Base-by-base conservation (phyloP, 2,329 filamentous ascomycete species). In the Cercospora citrullina region DNA sequence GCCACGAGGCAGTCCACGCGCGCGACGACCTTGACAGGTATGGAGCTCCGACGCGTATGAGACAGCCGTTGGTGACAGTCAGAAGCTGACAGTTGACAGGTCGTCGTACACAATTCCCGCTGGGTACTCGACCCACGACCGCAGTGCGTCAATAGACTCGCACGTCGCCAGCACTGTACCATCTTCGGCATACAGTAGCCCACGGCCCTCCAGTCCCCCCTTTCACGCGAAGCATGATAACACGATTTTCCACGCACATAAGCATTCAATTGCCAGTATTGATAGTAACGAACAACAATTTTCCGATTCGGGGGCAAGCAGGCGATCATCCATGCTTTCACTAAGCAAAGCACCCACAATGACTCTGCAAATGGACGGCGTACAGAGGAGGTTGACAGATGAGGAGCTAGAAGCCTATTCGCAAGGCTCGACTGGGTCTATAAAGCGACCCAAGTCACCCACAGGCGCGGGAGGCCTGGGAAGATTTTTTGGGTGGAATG, bases 401-500 rank as follows among this genome's bases (percentile, higher is more conserved):
- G 75, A 78, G 26, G 77, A 76, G 21, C 60, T 75, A 26, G 68
- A 66, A 55, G 71, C 72, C 12, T 66, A 71, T 26, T 68, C 68
- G 26, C 71, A 72, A 36, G 67, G 71, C 21, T 67, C 68, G 48
- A 28, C 68, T 64, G 45, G 61, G 64, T 60, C 69, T 33, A 33
- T 59, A 14, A 77, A 75, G 61, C 79, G 80, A 68, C 79, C 81
- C 16, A 83, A 81, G 69, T 82, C 82, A 21, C 82, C 81, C 5
- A 79, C 75, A 12, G 83, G 81, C 8, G 77, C 74, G 18, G 83
- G 83, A 57, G 83, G 82, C 66, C 84, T 91, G 74, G 86, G 86
- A 55, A 88, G 86, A 14, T 89, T 91, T 78, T 91, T 91, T 73
- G 87, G 87, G 68, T 90, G 89, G 87, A 89, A 87, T 70, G 84